A percentile compares a stretch with the other conserved stretches of the same genome.
These are phyloP conservation scores for Edaphochlamys debaryana DNA, from an alignment of 139 green algal species.

Conservation along the genomic window DNA sequence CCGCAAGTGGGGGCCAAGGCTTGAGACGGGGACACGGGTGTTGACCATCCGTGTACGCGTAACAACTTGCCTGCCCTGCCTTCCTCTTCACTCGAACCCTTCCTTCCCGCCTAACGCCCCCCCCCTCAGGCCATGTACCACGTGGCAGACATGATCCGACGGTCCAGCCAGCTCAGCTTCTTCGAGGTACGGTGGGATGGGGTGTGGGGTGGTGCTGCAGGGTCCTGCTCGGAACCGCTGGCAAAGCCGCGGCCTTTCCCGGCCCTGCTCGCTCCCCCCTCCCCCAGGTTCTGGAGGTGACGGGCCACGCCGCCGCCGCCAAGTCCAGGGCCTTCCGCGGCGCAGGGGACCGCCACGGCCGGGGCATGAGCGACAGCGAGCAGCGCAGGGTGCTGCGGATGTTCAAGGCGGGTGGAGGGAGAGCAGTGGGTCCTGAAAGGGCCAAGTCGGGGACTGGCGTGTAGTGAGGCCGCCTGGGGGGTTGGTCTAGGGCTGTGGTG, in stretches of 20 bases:
- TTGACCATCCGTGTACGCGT: neutral
- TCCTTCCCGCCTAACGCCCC: neutral
- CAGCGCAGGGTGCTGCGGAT: constrained; percentile 45
- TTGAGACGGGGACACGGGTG: neutral
- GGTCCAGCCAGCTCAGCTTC: constrained; percentile 16
- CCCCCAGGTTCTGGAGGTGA: constrained; percentile 22
- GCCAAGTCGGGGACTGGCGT: too few relatives aligned
- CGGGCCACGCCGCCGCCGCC: neutral
- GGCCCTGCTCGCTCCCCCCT: too few relatives aligned
- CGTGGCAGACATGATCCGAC: constrained; percentile 28
- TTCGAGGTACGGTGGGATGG: neutral
- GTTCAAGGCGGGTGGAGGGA: constrained; percentile 37
- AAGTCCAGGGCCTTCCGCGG: neutral
- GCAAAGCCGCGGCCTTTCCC: too few relatives aligned
- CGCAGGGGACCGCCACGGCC: constrained; percentile 16
- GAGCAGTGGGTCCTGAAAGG: too few relatives aligned
- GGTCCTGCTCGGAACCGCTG: neutral
- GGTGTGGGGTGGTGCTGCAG: neutral
- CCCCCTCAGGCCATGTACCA: constrained; percentile 20
- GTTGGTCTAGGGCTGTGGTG: too few relatives aligned
- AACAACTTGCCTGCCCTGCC: neutral
- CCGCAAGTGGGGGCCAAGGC: neutral
- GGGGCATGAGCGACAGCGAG: constrained; percentile 42
- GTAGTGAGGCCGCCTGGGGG: too few relatives aligned
- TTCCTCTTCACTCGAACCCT: neutral